Percentiles rank a stretch among this genome's conserved stretches.
phyloP scores from a whole-genome alignment of 2,329 filamentous ascomycete species.

The Chalaropsis ovoidea region DNA sequence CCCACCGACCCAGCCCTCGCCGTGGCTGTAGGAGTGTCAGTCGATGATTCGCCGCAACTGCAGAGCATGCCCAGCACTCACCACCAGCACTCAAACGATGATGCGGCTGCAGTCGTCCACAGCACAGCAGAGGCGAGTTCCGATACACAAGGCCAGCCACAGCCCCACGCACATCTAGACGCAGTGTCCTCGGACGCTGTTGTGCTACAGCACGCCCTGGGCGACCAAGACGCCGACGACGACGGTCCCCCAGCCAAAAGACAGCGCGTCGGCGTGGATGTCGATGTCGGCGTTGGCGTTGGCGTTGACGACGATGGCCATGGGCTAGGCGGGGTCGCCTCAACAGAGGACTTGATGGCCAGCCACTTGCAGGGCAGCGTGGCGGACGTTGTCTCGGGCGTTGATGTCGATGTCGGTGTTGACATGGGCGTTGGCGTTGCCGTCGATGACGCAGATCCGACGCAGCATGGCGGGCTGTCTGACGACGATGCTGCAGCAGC shows the following conservation, averaged over 20 bases:
- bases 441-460: neutral
- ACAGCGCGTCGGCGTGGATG: conserved; percentile 1
- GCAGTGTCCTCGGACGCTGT: neutral
- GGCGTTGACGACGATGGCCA: neutral
- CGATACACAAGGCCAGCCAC: neutral
- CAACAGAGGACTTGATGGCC: conserved; percentile 1
- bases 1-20: conserved; percentile 15
- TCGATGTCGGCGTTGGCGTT: neutral
- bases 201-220: neutral
- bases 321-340: neutral
- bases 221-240: neutral
- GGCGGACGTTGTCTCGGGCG: neutral
- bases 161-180: neutral
- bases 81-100: neutral
- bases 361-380: conserved; percentile 3
- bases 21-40: conserved; percentile 4
- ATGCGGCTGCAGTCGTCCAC: neutral
- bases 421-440: neutral
- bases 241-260: neutral
- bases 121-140: neutral
- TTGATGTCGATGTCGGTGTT: conserved; percentile 1
- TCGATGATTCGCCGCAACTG: neutral
- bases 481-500: conserved; percentile 11
- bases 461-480: conserved; percentile 1
- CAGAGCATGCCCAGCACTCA: neutral